These are phyloP conservation scores for Mucuna pruriens DNA, from an alignment of 306 rosid genomes.

Conservation along the genomic window DNA sequence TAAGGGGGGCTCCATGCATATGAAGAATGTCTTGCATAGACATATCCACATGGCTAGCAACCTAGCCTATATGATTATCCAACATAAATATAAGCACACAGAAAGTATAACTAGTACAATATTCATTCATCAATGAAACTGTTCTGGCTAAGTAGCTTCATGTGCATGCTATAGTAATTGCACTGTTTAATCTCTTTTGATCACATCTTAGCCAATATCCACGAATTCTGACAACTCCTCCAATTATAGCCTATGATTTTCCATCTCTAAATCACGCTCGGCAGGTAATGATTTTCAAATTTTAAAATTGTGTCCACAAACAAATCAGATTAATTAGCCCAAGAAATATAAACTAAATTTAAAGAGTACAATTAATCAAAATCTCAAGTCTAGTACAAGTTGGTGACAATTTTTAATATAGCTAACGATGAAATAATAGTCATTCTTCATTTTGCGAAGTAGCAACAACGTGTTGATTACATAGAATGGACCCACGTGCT, in stretches of 20 bases:
- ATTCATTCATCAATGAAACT: slow-evolving; percentile 15
- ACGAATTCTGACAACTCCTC: slow-evolving; percentile 25
- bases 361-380: slow-evolving; percentile 8
- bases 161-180: slow-evolving; percentile 19
- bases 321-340: slow-evolving; percentile 1
- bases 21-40: slow-evolving; percentile 39
- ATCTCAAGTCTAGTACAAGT: slow-evolving; percentile 19
- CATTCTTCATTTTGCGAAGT: neutral
- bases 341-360: slow-evolving; percentile 32
- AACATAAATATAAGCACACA: slow-evolving; percentile 24
- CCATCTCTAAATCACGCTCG: slow-evolving; percentile 2
- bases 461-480: slow-evolving; percentile 21
- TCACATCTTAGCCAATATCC: slow-evolving; percentile 19
- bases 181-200: slow-evolving; percentile 20
- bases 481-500: slow-evolving; percentile 37
- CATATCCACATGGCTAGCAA: slow-evolving; percentile 51
- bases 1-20: slow-evolving; percentile 30
- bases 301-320: neutral
- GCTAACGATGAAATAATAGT: slow-evolving; percentile 12
- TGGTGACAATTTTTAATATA: slow-evolving; percentile 29
- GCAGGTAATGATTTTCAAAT: slow-evolving; percentile 14
- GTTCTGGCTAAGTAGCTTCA: slow-evolving; percentile 22
- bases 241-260: slow-evolving; percentile 34
- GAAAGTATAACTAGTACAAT: slow-evolving; percentile 29
- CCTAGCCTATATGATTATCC: slow-evolving; percentile 33